A percentile compares a stretch with the other conserved stretches of the same genome.
phyloP scores from a whole-genome alignment of 2,329 filamentous ascomycete species.

The Fusarium torulosum region DNA sequence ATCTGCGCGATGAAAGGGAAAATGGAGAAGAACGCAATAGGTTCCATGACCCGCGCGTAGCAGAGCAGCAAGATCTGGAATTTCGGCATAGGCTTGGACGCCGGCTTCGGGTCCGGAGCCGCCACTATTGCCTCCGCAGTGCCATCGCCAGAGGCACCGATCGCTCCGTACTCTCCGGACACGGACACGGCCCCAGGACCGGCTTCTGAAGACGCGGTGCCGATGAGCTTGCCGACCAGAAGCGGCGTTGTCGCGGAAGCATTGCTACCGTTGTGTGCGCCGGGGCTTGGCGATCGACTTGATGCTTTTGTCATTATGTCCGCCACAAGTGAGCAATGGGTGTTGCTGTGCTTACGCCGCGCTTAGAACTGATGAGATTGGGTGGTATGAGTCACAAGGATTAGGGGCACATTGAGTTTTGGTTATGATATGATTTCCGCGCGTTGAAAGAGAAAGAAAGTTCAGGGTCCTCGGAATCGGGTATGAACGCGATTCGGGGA shows the following conservation, averaged over 20 bases:
- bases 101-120: conserved; percentile 3
- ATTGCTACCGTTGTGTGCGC: conserved; percentile 10
- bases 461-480: conserved; percentile 1
- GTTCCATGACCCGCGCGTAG: conserved; percentile 78
- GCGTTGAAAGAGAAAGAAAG: neutral
- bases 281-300: conserved; percentile 19
- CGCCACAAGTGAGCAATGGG: neutral
- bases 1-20: conserved; percentile 85
- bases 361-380: neutral
- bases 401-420: neutral
- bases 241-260: conserved; percentile 41
- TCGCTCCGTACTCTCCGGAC: conserved; percentile 18
- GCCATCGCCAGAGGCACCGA: conserved; percentile 10
- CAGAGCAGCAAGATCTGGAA: conserved; percentile 79
- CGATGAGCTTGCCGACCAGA: conserved; percentile 42
- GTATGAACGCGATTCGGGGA: neutral
- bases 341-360: neutral
- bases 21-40: conserved; percentile 85
- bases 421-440: neutral
- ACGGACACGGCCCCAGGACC: conserved; percentile 19
- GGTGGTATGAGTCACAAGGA: conserved; percentile 1
- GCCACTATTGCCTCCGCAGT: neutral
- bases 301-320: conserved; percentile 28
- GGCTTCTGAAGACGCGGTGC: conserved; percentile 32
- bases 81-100: conserved; percentile 53